These are phyloP conservation scores for Aphanomyces astaci DNA, from an alignment of 352 stramenopile genomes.

Conservation along the genomic window DNA sequence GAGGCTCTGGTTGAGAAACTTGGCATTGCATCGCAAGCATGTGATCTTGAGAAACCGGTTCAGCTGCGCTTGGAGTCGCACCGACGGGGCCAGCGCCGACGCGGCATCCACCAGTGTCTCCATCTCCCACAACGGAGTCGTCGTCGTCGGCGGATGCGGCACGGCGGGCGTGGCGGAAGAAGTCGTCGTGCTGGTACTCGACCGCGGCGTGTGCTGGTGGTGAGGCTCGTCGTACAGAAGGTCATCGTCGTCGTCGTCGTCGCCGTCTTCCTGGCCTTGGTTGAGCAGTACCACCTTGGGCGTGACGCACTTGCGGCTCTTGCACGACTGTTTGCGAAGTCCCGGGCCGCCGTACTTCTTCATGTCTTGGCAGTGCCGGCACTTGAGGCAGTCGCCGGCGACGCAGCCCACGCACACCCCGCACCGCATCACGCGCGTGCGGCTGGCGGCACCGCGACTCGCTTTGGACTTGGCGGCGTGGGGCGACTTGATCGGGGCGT, in stretches of 20 bases:
- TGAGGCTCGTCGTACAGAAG: slow-evolving; percentile 36
- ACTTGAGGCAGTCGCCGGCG: slow-evolving; percentile 67
- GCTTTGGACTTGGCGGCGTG: neutral
- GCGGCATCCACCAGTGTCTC: slow-evolving; percentile 11
- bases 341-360: slow-evolving; percentile 79
- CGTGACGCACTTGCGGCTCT: slow-evolving; percentile 60
- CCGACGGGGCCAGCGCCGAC: neutral
- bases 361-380: slow-evolving; percentile 71
- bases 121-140: slow-evolving; percentile 6
- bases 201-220: neutral
- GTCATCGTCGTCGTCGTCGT: slow-evolving; percentile 32
- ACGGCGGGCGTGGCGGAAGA: neutral
- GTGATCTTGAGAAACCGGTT: slow-evolving; percentile 15
- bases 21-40: slow-evolving; percentile 4
- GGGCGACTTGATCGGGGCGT: neutral
- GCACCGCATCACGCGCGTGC: slow-evolving; percentile 65
- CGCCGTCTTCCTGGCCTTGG: slow-evolving; percentile 39
- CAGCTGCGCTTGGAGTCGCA: neutral
- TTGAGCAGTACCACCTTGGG: slow-evolving; percentile 67
- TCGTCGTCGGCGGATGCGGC: neutral
- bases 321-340: slow-evolving; percentile 75
- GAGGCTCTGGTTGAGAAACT: slow-evolving; percentile 5
- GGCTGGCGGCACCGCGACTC: slow-evolving; percentile 5
- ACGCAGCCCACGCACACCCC: slow-evolving; percentile 62
- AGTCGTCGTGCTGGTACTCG: neutral